Evolutionary conservation across 306 rosid genomes (phyloP), one percentile per base, ranked within the genome.

Genomic region (Corylus avellana): DNA sequence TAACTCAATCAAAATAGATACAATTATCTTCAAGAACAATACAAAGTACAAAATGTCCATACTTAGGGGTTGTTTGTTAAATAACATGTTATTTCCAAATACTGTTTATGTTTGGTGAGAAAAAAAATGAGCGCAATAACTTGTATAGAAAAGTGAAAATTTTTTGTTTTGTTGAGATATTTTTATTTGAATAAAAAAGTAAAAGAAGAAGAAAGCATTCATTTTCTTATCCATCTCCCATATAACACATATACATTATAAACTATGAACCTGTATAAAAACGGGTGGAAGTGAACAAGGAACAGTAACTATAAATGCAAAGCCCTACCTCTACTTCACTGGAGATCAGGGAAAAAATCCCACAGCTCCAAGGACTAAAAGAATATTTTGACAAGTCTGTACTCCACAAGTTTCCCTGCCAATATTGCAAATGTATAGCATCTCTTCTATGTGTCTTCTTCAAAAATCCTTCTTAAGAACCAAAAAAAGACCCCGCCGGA

Each of bases 281-380:
- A 25, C 10, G 70, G 16, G 46, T 2, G 44, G 27, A 32, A 63
- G 72, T 17, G 27, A 39, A 66, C 13, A 16, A 7, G 12, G 25
- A 39, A 66, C 5, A 37, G 25, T 7, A 29, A 74, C 58, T 63
- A 64, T 57, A 56, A 79, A 39, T 54, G 20, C 46, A 72, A 74
- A 47, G 76, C 50, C 78, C 76, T 46, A 81, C 67, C 75, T 67
- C 10, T 50, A 81, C 67, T 73, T 42, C 53, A 58, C 82, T 57
- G 49, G 61, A 69, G 82, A 83, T 62, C 75, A 54, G 42, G 70
- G 32, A 44, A 75, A 73, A 75, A 12, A 17, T 27, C 44, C 37
- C 78, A 76, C 58, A 73, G 57, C 85, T 54, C 77, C 87, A 76
- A 75, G 72, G 70, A 46, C 67, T 61, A 57, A 64, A 57, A 55